Conservation (phyloP, 371 early-diverging fungal species). For the Lichtheimia hyalospora region DNA sequence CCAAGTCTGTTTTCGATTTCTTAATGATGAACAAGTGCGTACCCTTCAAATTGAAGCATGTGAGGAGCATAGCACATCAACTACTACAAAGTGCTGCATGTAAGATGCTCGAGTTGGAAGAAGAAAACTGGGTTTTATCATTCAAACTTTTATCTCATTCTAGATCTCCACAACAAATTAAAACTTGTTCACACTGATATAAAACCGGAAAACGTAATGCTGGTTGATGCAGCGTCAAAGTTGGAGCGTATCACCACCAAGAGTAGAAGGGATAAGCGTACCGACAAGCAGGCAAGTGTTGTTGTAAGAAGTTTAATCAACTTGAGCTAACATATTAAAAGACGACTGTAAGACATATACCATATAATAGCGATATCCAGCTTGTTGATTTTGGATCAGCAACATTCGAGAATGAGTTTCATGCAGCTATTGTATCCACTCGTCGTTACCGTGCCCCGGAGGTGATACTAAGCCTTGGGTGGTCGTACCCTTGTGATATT, state of each 20-base stretch:
- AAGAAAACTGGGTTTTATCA: background rate
- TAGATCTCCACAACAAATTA: constrained; percentile 82
- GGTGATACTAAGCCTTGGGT: constrained; percentile 88
- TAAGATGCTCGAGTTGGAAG: constrained; percentile 34
- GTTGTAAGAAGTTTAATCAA: no score
- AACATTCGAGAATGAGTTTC: constrained; percentile 92
- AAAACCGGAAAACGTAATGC: constrained; percentile 88
- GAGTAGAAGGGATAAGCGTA: no score
- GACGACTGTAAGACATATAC: background rate
- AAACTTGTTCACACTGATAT: constrained; percentile 85
- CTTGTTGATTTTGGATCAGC: constrained; percentile 96
- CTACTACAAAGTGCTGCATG: constrained; percentile 75
- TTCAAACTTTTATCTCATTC: no score
- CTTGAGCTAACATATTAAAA: no score
- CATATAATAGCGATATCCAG: constrained; percentile 78
- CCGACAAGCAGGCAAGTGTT: no score
- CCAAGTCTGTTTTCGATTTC: constrained; percentile 91
- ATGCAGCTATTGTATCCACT: constrained; percentile 90
- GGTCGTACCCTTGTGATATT: constrained; percentile 96
- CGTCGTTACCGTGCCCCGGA: constrained; percentile 97
- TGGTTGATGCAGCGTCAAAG: constrained; percentile 1
- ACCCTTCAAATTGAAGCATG: constrained; percentile 84
- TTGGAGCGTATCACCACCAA: no score
- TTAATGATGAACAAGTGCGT: constrained; percentile 86
- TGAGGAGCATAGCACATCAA: constrained; percentile 84